These are phyloP conservation scores for Cardamine resedifolia DNA, from an alignment of 345 rosid species.

Conservation along the genomic window DNA sequence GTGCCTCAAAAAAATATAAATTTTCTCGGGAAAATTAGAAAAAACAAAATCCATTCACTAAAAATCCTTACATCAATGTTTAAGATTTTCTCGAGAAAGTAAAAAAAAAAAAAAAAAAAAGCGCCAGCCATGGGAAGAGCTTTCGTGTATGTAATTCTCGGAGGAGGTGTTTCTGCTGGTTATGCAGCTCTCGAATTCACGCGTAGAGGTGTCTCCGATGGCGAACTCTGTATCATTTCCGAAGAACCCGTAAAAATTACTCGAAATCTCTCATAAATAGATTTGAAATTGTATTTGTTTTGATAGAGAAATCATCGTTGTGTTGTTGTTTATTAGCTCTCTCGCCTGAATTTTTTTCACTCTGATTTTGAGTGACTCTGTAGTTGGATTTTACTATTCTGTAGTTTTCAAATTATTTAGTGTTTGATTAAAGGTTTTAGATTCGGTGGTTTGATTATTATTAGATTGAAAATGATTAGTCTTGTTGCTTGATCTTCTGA, in stretches of 20 bases:
- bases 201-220: slow-evolving; percentile 68
- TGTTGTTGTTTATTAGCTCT: too few relatives aligned
- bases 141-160: slow-evolving; percentile 86
- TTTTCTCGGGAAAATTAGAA: slow-evolving; percentile 7
- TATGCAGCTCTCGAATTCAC: slow-evolving; percentile 96
- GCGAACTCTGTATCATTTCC: slow-evolving; percentile 91
- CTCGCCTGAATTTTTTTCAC: too few relatives aligned
- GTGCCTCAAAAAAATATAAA: slow-evolving; percentile 6
- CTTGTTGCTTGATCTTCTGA: neutral
- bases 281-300: neutral
- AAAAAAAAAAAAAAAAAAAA: neutral
- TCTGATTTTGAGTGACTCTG: slow-evolving; percentile 11
- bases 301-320: too few relatives aligned
- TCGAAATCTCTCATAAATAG: slow-evolving; percentile 8
- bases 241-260: slow-evolving; percentile 93
- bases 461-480: slow-evolving; percentile 2
- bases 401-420: neutral
- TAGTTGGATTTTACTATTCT: neutral
- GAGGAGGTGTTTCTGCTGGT: slow-evolving; percentile 98
- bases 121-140: slow-evolving; percentile 83
- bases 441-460: neutral
- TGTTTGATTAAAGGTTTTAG: neutral
- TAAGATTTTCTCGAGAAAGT: slow-evolving; percentile 24
- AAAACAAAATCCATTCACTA: neutral
- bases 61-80: slow-evolving; percentile 8